Percentiles rank a stretch among this genome's conserved stretches.
Evolutionary conservation across 2,329 filamentous ascomycete species (phyloP).

Genomic region (Xylariaceae sp.): DNA sequence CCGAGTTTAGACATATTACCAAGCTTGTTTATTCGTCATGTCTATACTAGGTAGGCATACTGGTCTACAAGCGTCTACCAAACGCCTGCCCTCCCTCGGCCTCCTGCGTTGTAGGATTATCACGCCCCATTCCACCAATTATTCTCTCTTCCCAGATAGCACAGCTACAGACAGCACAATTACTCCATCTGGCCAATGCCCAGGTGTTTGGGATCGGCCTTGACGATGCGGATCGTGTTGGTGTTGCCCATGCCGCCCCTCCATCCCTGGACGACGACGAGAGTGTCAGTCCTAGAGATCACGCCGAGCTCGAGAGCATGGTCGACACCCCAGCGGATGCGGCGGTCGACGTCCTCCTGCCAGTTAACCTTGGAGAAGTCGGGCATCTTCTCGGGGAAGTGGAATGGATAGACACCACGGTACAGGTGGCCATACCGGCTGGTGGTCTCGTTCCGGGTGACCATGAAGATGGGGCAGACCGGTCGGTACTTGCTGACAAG

Average conservation of each 20-base stretch:
- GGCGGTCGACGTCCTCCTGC: conserved; percentile 97
- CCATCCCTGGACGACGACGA: conserved; percentile 85
- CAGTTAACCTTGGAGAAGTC: conserved; percentile 90
- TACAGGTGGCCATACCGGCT: conserved; percentile 91
- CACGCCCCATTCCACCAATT: too few relatives aligned
- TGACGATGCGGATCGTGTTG: conserved; percentile 66
- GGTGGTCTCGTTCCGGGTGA: conserved; percentile 77
- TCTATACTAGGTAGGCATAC: too few relatives aligned
- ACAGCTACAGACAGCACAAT: too few relatives aligned
- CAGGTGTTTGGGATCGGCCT: conserved; percentile 51
- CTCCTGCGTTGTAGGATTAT: too few relatives aligned
- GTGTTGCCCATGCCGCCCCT: conserved; percentile 88
- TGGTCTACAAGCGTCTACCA: too few relatives aligned
- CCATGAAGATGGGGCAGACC: conserved; percentile 99
- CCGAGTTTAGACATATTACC: too few relatives aligned
- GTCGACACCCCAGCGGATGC: conserved; percentile 93
- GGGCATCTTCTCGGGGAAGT: conserved; percentile 87
- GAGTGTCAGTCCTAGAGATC: conserved; percentile 62
- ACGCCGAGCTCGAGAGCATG: conserved; percentile 78
- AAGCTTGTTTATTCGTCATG: too few relatives aligned
- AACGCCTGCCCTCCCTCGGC: too few relatives aligned
- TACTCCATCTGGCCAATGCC: conserved; percentile 41
- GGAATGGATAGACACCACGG: conserved; percentile 96
- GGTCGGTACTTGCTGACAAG: conserved; percentile 97
- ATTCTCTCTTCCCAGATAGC: too few relatives aligned